Evolutionary conservation across 306 rosid genomes (phyloP), one percentile per base, ranked within the genome.

Genomic region (Psophocarpus tetragonolobus): DNA sequence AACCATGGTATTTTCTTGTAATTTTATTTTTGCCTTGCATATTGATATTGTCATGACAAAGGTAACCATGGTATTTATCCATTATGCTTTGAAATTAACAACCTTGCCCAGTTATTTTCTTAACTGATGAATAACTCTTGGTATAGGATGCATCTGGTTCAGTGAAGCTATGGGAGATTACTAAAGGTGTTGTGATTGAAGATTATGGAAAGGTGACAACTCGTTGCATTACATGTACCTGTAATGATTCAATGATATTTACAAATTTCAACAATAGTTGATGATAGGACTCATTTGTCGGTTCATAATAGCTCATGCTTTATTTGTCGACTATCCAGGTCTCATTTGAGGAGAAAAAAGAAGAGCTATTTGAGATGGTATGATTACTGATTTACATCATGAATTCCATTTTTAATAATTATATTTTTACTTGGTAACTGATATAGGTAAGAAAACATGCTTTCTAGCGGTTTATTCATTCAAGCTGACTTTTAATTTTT

Each of bases 341-440:
- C 68, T 77, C 96, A 14, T 91, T 90, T 65, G 92, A 89, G 66
- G 90, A 89, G 86, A 91, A 90, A 74, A 89, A 91, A 71, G 90
- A 91, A 69, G 90, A 93, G 72, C 92, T 93, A 54, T 93, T 89
- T 70, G 97, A 93, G 88, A 93, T 85, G 94, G 97, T 93, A 85
- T 60, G 83, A 39, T 82, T 76, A 62, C 68, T 71, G 65, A 39
- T 65, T 74, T 68, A 7, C 62, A 18, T 75, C 27, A 38, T 62
- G 14, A 27, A 11, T 54, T 54, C n/a, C n/a, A 10, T 54, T 54
- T 51, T 21, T 45, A 45, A 1, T 42, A n/a, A 57, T 63, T 62
- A 5, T 75, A 68, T 13, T 57, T 57, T 42, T 53, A 13, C 35
- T 27, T 70, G 44, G 53, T 39, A n/a, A n/a, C n/a, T n/a, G n/a